A percentile compares a stretch with the other conserved stretches of the same genome.
These are phyloP conservation scores for Phialophora chinensis DNA, from an alignment of 2,329 filamentous ascomycete species.

Conservation along the genomic window DNA sequence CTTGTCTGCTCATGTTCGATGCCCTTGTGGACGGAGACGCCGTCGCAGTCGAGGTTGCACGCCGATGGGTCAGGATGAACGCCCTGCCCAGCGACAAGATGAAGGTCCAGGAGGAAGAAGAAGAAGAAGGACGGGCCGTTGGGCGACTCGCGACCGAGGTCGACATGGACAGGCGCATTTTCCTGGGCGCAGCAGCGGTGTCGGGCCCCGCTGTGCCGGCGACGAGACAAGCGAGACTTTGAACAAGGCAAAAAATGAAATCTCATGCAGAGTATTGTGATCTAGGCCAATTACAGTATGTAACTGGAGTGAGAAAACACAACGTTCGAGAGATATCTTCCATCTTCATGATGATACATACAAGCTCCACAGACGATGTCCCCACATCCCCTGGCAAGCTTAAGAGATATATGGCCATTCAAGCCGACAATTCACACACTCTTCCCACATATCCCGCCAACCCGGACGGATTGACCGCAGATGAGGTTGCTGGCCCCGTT, in stretches of 20 bases:
- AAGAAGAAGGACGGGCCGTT: not conserved
- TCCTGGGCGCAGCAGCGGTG: constrained; percentile 24
- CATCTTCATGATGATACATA: not conserved
- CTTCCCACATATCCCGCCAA: constrained; percentile 66
- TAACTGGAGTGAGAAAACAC: not conserved
- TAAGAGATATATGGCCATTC: not conserved
- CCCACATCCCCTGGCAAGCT: not conserved
- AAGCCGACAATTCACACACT: constrained; percentile 42
- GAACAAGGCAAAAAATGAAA: not conserved
- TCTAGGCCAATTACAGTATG: not conserved
- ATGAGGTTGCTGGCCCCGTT: constrained; percentile 48
- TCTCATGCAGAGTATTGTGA: not conserved
- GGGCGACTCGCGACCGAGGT: constrained; percentile 12
- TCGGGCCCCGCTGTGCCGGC: not conserved
- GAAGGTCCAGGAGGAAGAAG: constrained; percentile 2
- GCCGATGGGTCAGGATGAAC: constrained; percentile 44
- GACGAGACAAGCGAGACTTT: constrained; percentile 24
- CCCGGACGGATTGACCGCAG: constrained; percentile 56
- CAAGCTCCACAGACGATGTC: not conserved
- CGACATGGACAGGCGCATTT: constrained; percentile 33
- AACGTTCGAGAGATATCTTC: not conserved
- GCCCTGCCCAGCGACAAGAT: constrained; percentile 25
- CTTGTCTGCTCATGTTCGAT: constrained; percentile 48
- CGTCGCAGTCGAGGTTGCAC: constrained; percentile 46
- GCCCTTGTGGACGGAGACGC: constrained; percentile 45